Evolutionary conservation across 2,329 filamentous ascomycete species (phyloP), one percentile per base, ranked within the genome.

Genomic region (Colletotrichum agaves): DNA sequence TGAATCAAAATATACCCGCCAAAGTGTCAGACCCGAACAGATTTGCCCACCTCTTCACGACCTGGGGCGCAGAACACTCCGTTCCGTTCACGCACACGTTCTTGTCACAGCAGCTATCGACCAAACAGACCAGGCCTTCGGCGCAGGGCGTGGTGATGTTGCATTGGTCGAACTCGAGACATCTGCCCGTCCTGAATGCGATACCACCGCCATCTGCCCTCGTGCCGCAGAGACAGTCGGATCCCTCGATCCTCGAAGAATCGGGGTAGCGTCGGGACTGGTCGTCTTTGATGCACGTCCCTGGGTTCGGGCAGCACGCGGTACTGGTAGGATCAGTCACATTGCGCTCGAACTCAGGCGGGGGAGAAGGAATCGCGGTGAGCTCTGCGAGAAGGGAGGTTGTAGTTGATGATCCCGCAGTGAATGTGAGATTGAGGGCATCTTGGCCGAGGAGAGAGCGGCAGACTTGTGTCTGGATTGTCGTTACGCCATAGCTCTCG

Each of bases 181-280:
- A 70, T 12, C 39, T 46, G 0, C 53, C 63, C 5, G 43, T 69
- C n/a, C 63, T 41, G 58, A 71, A 71, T 0, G 50, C 68, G 5
- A 71, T 52, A 3, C 68, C 70, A 0, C 21, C 11, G 1, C 64
- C 64, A 15, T 37, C 68, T 2, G 43, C n/a, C 8, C 72, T 78
- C 33, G 60, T 74, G 0, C 79, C 79, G 39, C 79, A 80, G 17
- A 80, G 71, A 44, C 80, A 80, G 7, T 72, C 72, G 5, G 77
- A 76, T 7, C 71, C 70, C 1, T 61, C 50, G 5, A 81, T 68
- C 21, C 74, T 56, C 21, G 79, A 77, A 17, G 73, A 72, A 35
- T 59, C 47, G 0, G 77, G 78, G 66, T 81, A 81, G 37, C 74
- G 79, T 2, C 66, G 70, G 2, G 66, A 71, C 2, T 60, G 70